Evolutionary conservation across 495 filamentous ascomycete genomes (phyloP).

Genomic region (Endocarpon pusillum): DNA sequence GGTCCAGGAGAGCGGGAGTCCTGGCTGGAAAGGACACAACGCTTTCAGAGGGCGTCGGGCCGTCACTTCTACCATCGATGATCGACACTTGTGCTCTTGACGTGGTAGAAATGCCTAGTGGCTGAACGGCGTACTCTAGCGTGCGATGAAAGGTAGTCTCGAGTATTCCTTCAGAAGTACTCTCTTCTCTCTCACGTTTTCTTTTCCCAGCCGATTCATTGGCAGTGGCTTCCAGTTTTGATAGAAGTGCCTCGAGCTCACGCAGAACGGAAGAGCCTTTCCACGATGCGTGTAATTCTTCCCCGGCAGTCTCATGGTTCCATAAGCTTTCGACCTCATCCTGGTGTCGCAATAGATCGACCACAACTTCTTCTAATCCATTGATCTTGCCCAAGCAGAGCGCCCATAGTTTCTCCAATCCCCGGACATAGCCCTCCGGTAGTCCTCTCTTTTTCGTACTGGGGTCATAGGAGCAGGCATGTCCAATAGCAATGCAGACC

Average conservation of each 20-base stretch:
- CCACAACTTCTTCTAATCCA: constrained; percentile 31
- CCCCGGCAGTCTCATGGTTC: constrained; percentile 29
- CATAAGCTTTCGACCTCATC: constrained; percentile 25
- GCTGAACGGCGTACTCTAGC: constrained; percentile 1
- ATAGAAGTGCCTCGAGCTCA: constrained; percentile 37
- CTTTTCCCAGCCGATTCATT: constrained; percentile 14
- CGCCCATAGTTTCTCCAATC: constrained; percentile 29
- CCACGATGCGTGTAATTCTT: constrained; percentile 42
- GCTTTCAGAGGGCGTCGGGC: no score
- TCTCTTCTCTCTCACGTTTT: constrained; percentile 22
- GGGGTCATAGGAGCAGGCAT: constrained; percentile 49
- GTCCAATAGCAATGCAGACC: constrained; percentile 42
- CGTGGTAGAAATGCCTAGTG: neutral
- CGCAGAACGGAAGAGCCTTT: constrained; percentile 34
- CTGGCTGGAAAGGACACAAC: constrained; percentile 42
- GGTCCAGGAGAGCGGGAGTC: constrained; percentile 47
- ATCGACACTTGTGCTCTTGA: neutral
- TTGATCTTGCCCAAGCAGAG: constrained; percentile 30
- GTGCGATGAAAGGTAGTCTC: neutral
- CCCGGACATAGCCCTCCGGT: constrained; percentile 30
- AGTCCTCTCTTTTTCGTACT: constrained; percentile 52
- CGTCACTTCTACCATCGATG: constrained; percentile 2
- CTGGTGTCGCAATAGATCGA: constrained; percentile 22
- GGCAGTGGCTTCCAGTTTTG: constrained; percentile 17
- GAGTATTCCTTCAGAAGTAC: neutral